Evolutionary conservation across 495 filamentous ascomycete species (phyloP).

Genomic region (Annulohypoxylon moriforme): DNA sequence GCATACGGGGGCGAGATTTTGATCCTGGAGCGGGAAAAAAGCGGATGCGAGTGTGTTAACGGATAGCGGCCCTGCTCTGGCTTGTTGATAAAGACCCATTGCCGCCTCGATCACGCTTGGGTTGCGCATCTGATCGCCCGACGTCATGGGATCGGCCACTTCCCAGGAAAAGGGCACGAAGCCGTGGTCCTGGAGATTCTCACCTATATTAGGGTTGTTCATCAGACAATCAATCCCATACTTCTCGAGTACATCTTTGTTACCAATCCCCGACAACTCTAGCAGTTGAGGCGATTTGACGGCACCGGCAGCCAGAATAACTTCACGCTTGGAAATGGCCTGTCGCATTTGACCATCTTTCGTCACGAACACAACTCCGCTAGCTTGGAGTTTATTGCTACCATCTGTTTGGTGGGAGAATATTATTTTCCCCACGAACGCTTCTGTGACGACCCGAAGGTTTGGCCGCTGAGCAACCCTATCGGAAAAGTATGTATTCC

Average conservation of each 20-base stretch:
- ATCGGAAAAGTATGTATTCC: slow-evolving; percentile 10
- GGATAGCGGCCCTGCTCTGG: slow-evolving; percentile 7
- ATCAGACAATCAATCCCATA: slow-evolving; percentile 59
- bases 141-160: slow-evolving; percentile 11
- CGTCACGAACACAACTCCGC: not conserved
- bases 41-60: slow-evolving; percentile 4
- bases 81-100: slow-evolving; percentile 4
- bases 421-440: slow-evolving; percentile 10
- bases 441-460: slow-evolving; percentile 19
- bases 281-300: slow-evolving; percentile 66
- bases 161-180: slow-evolving; percentile 15
- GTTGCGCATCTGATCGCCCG: slow-evolving; percentile 23
- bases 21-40: slow-evolving; percentile 10
- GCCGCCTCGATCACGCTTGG: slow-evolving; percentile 1
- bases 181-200: slow-evolving; percentile 64
- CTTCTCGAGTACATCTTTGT: slow-evolving; percentile 54
- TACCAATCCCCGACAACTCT: slow-evolving; percentile 69
- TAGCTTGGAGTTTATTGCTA: not conserved
- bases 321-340: slow-evolving; percentile 47
- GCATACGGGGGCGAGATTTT: not conserved
- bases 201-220: slow-evolving; percentile 61
- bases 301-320: slow-evolving; percentile 65
- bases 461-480: not conserved
- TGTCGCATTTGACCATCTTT: not conserved
- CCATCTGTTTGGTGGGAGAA: not conserved